Evolutionary conservation across 257 asterid species (phyloP).

Genomic region (Anisodus acutangulus): DNA sequence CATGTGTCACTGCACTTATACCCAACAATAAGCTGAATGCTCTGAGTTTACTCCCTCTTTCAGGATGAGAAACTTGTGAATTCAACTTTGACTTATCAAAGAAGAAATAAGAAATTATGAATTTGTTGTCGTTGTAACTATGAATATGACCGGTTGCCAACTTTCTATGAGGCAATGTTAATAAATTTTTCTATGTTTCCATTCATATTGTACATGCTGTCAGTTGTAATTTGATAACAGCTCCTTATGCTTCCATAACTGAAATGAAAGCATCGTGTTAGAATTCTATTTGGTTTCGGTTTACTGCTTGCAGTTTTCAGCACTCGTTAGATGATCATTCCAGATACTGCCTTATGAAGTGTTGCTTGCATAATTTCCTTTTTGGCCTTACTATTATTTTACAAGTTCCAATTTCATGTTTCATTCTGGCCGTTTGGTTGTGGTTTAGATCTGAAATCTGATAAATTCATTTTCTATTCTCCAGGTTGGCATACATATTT

Average conservation of each 20-base stretch:
- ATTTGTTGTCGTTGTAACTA: background rate
- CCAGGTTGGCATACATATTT: constrained; percentile 99
- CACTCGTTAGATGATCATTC: constrained; percentile 17
- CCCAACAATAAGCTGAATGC: background rate
- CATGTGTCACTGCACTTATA: background rate
- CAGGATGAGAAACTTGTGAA: constrained; percentile 10
- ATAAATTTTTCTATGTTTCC: background rate
- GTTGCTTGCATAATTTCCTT: background rate
- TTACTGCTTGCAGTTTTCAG: constrained; percentile 15
- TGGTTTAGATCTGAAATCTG: background rate
- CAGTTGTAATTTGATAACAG: background rate
- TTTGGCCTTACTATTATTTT: background rate
- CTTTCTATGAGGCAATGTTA: background rate
- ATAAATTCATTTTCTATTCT: constrained; percentile 26
- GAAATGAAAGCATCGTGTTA: background rate
- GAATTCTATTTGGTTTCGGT: background rate
- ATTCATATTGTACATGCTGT: constrained; percentile 4
- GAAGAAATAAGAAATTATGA: background rate
- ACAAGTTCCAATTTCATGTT: background rate
- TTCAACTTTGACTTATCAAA: background rate
- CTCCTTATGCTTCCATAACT: background rate
- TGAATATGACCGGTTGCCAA: background rate
- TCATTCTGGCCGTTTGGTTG: background rate
- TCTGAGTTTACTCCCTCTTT: background rate
- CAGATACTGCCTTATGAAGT: background rate